A percentile compares a stretch with the other conserved stretches of the same genome.
phyloP scores from a whole-genome alignment of 495 filamentous ascomycete species.

The Darksidea phi region DNA sequence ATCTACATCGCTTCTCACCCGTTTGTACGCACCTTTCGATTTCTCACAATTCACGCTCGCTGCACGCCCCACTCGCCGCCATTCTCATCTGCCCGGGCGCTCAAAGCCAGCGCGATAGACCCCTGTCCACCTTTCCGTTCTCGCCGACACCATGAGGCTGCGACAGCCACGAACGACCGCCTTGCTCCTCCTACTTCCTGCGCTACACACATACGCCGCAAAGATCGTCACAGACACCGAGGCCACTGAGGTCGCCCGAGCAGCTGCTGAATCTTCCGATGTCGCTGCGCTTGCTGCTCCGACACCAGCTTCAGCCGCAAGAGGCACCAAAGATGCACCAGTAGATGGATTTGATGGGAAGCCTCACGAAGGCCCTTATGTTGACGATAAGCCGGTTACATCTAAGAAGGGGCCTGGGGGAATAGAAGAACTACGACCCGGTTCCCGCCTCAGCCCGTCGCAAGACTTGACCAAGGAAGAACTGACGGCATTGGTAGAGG shows the following conservation, averaged over 20 bases:
- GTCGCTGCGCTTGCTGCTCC: slow-evolving; percentile 33
- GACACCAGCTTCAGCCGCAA: slow-evolving; percentile 43
- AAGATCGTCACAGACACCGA: slow-evolving; percentile 29
- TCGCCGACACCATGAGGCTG: slow-evolving; percentile 47
- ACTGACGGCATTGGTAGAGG: slow-evolving; percentile 42
- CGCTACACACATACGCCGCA: slow-evolving; percentile 36
- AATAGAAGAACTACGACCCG: slow-evolving; percentile 46
- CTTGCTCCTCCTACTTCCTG: slow-evolving; percentile 50
- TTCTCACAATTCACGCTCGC: neutral
- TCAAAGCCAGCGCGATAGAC: neutral
- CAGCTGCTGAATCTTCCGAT: slow-evolving; percentile 25
- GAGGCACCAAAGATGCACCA: slow-evolving; percentile 81
- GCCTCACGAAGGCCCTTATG: slow-evolving; percentile 79
- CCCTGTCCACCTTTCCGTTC: slow-evolving; percentile 20
- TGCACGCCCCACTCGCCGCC: neutral
- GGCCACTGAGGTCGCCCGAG: slow-evolving; percentile 23
- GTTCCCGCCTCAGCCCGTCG: slow-evolving; percentile 37
- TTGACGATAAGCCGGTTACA: slow-evolving; percentile 44
- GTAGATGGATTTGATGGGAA: slow-evolving; percentile 95
- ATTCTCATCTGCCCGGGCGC: neutral
- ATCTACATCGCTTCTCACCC: neutral
- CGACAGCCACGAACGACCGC: slow-evolving; percentile 46
- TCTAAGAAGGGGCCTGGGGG: slow-evolving; percentile 45
- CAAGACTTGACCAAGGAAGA: slow-evolving; percentile 34
- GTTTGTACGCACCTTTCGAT: neutral